Evolutionary conservation across 306 rosid genomes (phyloP).

Genomic region (Betula pendula): DNA sequence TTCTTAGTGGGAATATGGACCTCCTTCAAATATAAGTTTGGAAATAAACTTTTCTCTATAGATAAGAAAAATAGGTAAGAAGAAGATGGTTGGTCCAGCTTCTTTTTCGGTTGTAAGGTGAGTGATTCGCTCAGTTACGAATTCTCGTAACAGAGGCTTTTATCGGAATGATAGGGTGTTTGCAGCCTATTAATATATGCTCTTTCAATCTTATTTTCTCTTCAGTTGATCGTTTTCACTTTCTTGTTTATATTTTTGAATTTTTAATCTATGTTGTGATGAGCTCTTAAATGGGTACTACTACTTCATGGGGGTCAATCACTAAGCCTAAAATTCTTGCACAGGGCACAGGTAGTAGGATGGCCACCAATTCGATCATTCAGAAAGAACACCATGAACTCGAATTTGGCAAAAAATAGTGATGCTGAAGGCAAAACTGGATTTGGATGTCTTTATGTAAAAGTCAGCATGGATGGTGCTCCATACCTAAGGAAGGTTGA

Average conservation of each 20-base stretch:
- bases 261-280: background rate
- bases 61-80: too few relatives aligned
- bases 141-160: too few relatives aligned
- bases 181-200: too few relatives aligned
- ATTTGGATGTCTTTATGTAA: conserved; percentile 68
- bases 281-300: background rate
- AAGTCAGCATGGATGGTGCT: conserved; percentile 99
- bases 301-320: background rate
- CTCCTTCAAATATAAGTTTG: too few relatives aligned
- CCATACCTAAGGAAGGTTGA: conserved; percentile 94
- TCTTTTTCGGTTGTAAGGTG: too few relatives aligned
- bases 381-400: conserved; percentile 79
- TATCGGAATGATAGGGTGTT: too few relatives aligned
- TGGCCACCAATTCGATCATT: conserved; percentile 99
- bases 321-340: conserved; percentile 28
- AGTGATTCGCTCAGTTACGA: too few relatives aligned
- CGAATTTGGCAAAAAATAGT: conserved; percentile 57
- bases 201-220: too few relatives aligned
- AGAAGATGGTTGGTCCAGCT: too few relatives aligned
- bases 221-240: background rate
- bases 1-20: too few relatives aligned
- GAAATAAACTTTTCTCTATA: too few relatives aligned
- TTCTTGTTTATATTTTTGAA: background rate
- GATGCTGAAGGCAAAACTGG: conserved; percentile 65
- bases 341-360: conserved; percentile 96